Evolutionary conservation across 139 green algal genomes (phyloP).

Genomic region (Auxenochlorella pyrenoidosa): DNA sequence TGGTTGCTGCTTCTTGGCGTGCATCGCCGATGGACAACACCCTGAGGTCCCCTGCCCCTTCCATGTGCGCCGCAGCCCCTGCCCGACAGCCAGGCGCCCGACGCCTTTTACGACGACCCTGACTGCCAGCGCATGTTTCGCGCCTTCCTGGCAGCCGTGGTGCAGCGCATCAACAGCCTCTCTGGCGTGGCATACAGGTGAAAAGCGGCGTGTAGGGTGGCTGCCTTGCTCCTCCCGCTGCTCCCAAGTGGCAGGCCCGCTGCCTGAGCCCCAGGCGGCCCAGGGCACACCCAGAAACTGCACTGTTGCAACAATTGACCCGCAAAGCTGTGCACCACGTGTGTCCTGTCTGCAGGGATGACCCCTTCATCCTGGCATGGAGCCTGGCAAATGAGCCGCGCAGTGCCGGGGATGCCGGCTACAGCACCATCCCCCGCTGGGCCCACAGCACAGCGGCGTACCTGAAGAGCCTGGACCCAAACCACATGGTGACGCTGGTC

Average conservation of each 20-base stretch:
- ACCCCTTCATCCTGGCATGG: constrained; percentile 77
- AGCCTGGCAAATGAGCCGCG: constrained; percentile 72
- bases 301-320: too few species aligned
- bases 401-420: constrained; percentile 51
- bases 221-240: too few species aligned
- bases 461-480: constrained; percentile 71
- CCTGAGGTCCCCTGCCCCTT: too few species aligned
- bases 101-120: constrained; percentile 63
- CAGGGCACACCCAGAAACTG: neutral
- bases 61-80: neutral
- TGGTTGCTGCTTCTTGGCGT: neutral
- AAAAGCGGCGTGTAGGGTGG: neutral
- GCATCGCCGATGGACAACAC: too few species aligned
- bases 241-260: too few species aligned
- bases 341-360: too few species aligned
- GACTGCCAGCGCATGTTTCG: constrained; percentile 61
- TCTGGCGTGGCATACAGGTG: constrained; percentile 65
- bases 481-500: constrained; percentile 76
- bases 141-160: constrained; percentile 48
- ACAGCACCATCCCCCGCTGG: constrained; percentile 50
- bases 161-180: constrained; percentile 62
- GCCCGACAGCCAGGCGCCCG: neutral
- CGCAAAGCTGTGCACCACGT: too few species aligned
- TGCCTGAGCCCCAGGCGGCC: too few species aligned
- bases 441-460: constrained; percentile 32